These are phyloP conservation scores for Claviceps sp. DNA, from an alignment of 2,329 filamentous ascomycete species.

Conservation along the genomic window DNA sequence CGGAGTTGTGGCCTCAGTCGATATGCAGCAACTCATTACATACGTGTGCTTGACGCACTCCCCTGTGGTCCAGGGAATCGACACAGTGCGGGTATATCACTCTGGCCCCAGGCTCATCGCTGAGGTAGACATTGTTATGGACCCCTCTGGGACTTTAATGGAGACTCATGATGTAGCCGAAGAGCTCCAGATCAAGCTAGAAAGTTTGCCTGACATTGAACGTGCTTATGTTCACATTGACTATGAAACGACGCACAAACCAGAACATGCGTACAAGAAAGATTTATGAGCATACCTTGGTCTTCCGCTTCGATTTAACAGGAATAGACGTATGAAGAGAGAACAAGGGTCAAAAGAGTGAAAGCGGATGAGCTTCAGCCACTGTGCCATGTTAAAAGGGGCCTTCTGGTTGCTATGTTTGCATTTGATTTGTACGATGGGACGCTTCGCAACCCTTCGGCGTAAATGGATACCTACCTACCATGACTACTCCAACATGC, in stretches of 20 bases:
- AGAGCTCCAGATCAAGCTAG: conserved; percentile 84
- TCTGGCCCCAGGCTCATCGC: conserved; percentile 79
- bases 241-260: conserved; percentile 91
- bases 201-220: conserved; percentile 84
- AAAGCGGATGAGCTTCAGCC: neutral
- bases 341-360: neutral
- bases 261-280: conserved; percentile 60
- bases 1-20: conserved; percentile 72
- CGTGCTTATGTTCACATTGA: conserved; percentile 94
- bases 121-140: conserved; percentile 95
- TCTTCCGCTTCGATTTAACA: neutral
- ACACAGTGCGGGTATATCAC: conserved; percentile 91
- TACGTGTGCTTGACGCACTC: conserved; percentile 87
- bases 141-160: conserved; percentile 54
- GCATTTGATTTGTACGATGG: no score
- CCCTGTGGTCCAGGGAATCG: conserved; percentile 66
- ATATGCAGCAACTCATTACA: conserved; percentile 85
- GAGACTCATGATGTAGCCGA: conserved; percentile 89
- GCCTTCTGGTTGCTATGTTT: no score
- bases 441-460: no score
- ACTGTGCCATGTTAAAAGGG: neutral
- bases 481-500: no score
- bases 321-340: no score
- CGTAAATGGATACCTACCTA: no score
- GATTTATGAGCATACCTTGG: conserved; percentile 28